A percentile compares a stretch with the other conserved stretches of the same genome.
phyloP scores from a whole-genome alignment of 1,284 basidiomycete genomes.

The Hymenochaete sp. region DNA sequence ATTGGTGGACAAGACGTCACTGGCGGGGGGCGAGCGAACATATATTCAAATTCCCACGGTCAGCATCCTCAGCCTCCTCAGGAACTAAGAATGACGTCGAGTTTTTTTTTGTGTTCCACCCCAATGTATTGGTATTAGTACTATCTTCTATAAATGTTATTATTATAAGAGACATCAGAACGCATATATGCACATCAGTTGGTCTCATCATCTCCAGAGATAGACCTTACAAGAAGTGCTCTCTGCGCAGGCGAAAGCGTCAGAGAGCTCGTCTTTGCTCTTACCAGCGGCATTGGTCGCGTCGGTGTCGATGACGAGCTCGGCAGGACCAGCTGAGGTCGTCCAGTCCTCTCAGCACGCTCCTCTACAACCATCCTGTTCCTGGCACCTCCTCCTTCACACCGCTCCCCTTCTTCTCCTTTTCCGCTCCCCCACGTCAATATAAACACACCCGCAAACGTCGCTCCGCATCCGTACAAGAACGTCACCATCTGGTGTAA shows the following conservation, averaged over 20 bases:
- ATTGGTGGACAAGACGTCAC: not conserved
- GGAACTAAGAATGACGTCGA: too few species aligned
- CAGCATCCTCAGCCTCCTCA: too few species aligned
- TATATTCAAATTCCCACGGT: too few species aligned
- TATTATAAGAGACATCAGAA: too few species aligned
- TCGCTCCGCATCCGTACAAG: constrained; percentile 73
- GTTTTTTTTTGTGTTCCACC: too few species aligned
- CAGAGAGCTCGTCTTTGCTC: constrained; percentile 46
- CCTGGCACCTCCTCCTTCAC: constrained; percentile 22
- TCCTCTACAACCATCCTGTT: constrained; percentile 19
- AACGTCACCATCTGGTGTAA: constrained; percentile 85
- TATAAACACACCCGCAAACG: constrained; percentile 81
- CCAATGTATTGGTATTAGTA: too few species aligned
- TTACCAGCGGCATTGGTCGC: constrained; percentile 30
- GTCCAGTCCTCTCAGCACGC: constrained; percentile 34
- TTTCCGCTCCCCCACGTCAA: constrained; percentile 46
- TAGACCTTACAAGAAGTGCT: constrained; percentile 11
- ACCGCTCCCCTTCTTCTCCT: constrained; percentile 24
- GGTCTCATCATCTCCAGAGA: constrained; percentile 5
- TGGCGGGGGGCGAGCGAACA: too few species aligned
- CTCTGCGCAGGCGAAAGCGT: constrained; percentile 60
- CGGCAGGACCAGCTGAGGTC: constrained; percentile 37
- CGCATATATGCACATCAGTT: too few species aligned
- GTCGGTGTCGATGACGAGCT: constrained; percentile 26
- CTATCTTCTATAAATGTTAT: too few species aligned